These are phyloP conservation scores for Cryptococcus jaspeensis DNA, from an alignment of 1,284 basidiomycete species.

Conservation along the genomic window DNA sequence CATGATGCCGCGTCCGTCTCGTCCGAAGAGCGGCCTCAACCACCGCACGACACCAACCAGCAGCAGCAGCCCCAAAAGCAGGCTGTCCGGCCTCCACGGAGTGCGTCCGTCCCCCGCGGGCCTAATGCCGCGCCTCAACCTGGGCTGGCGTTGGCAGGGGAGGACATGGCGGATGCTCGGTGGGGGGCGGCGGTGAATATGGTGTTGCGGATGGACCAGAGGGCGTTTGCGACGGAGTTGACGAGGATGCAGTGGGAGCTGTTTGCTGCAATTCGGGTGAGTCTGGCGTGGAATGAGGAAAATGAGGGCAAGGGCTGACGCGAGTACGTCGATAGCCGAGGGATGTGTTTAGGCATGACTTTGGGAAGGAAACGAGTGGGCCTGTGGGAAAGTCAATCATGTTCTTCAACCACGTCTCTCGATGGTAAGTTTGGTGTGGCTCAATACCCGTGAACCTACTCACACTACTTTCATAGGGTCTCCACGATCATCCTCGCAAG, in stretches of 20 bases:
- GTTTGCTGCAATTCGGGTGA: constrained; percentile 43
- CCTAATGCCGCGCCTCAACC: no score
- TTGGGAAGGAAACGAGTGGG: constrained; percentile 46
- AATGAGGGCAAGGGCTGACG: neutral
- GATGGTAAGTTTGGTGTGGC: constrained; percentile 32
- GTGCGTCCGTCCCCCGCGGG: no score
- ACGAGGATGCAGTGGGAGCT: constrained; percentile 49
- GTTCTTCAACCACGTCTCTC: constrained; percentile 51
- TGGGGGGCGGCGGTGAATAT: constrained; percentile 22
- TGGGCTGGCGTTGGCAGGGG: neutral
- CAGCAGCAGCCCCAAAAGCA: neutral
- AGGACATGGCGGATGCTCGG: constrained; percentile 3
- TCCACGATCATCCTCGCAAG: constrained; percentile 48
- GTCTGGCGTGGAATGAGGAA: constrained; percentile 7
- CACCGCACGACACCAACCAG: neutral
- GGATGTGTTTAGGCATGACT: constrained; percentile 47
- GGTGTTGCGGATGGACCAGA: constrained; percentile 32
- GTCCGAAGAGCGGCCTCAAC: neutral
- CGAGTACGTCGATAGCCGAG: constrained; percentile 33
- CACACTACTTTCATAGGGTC: constrained; percentile 30
- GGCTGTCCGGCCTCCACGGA: no score
- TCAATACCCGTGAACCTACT: neutral
- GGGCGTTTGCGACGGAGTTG: constrained; percentile 46
- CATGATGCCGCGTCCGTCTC: no score
- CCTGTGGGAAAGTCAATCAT: constrained; percentile 42